Evolutionary conservation across 768 basidiomycete genomes (phyloP).

Genomic region (Amanita rubescens): DNA sequence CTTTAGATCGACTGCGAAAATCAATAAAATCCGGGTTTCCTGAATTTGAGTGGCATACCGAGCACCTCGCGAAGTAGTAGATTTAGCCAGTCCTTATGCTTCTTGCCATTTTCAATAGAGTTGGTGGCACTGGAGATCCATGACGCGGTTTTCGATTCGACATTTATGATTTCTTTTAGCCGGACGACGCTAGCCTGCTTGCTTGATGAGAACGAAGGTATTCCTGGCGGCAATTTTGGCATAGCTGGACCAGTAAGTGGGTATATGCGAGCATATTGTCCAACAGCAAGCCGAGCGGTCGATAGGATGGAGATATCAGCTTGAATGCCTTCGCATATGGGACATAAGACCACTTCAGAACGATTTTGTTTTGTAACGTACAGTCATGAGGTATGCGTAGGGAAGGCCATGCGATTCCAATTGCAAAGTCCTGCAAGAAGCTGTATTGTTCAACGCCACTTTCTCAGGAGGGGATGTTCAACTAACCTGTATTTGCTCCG

Average conservation of each 20-base stretch:
- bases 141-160: conserved; percentile 6
- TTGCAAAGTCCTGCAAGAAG: conserved; percentile 44
- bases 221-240: conserved; percentile 30
- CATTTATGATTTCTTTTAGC: conserved; percentile 42
- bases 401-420: conserved; percentile 77
- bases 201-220: conserved; percentile 43
- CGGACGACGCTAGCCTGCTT: conserved; percentile 46
- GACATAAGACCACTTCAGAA: not conserved
- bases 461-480: not conserved
- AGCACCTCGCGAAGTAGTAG: conserved; percentile 61
- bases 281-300: conserved; percentile 50
- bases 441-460: conserved; percentile 9
- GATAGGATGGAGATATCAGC: conserved; percentile 51
- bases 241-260: conserved; percentile 34
- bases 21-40: conserved; percentile 9
- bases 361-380: conserved; percentile 27
- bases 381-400: conserved; percentile 50
- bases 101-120: conserved; percentile 19
- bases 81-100: conserved; percentile 58
- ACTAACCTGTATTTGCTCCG: conserved; percentile 20
- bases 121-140: conserved; percentile 1
- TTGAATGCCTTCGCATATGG: conserved; percentile 37
- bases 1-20: conserved; percentile 58
- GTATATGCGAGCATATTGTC: conserved; percentile 39
- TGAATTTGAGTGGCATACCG: conserved; percentile 34